Evolutionary conservation across 495 filamentous ascomycete genomes (phyloP), one percentile per base, ranked within the genome.

Genomic region (Neurospora sp.): DNA sequence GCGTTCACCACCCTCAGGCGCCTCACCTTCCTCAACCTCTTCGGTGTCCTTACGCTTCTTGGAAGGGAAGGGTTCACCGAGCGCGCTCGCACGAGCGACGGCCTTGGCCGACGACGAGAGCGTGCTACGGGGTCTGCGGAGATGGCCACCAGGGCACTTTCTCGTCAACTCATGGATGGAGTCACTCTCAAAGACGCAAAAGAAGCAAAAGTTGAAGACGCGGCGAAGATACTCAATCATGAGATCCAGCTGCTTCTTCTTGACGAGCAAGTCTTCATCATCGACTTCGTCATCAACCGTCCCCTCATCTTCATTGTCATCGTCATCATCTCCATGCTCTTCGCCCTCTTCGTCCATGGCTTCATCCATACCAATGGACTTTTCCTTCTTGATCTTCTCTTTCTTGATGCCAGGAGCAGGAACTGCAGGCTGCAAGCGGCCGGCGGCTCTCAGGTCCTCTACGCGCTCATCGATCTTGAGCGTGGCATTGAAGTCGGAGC

Each of bases 151-250:
- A 39, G 96, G 94, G 74, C 96, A 99, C 82, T 99, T 99, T 70
- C 96, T 88, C 39, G 91, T 94, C 69, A 99, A 85, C 80, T 98
- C 96, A 78, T 98, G 96, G 44, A 99, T 90, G 0, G 95, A 98
- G 80, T 99, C 96, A 80, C 93, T 94, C 81, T 98, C 96, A 77
- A 98, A 98, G 37, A 99, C 96, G 81, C 96, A 99, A 85, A 98
- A 99, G 85, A 99, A 97, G 85, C 96, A 99, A 83, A 98, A 98
- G 80, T 95, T 97, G 88, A 94, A 96, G 70, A 98, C 95, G 16
- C 96, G 90, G 42, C 96, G 93, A 69, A 99, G 87, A 80, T 99
- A 99, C 81, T 99, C 96, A 42, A 99, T 95, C 80, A 96, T 87
- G 70, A 99, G 83, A 80, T 99, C 96, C 44, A 99, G 87, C 76